phyloP scores from a whole-genome alignment of 108 stramenopile genomes.

The Cylindrotheca fusiformis region DNA sequence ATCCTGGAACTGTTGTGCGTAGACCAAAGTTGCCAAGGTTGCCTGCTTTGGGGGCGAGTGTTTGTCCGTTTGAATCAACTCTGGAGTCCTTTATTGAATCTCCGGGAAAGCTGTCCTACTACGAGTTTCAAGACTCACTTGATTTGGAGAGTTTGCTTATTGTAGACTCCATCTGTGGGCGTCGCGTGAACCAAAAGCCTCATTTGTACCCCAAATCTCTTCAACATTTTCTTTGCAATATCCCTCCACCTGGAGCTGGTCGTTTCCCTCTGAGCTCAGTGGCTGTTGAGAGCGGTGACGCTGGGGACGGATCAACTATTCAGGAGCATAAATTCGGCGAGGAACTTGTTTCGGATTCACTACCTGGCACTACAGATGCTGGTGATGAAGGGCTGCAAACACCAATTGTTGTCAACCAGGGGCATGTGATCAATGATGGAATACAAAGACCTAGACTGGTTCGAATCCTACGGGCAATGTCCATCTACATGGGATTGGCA shows the following conservation, averaged over 20 bases:
- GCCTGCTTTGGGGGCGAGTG: constrained; percentile 1
- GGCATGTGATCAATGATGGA: no score
- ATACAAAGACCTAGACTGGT: constrained; percentile 22
- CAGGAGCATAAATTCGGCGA: background rate
- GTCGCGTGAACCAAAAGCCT: background rate
- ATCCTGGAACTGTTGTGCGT: constrained; percentile 51
- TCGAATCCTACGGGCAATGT: constrained; percentile 57
- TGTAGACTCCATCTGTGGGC: constrained; percentile 15
- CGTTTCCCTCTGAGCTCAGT: constrained; percentile 30
- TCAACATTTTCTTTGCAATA: constrained; percentile 39
- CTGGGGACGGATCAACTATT: no score
- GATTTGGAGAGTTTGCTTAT: constrained; percentile 34
- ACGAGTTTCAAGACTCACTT: constrained; percentile 27
- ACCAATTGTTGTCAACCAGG: no score
- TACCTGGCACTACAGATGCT: background rate
- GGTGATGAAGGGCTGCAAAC: no score
- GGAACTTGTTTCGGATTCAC: background rate
- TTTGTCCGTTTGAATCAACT: background rate
- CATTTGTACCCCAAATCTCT: constrained; percentile 25
- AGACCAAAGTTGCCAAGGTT: constrained; percentile 25
- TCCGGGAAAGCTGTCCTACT: constrained; percentile 21
- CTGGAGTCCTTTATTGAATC: constrained; percentile 16
- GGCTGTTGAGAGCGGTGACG: background rate
- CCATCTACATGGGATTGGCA: constrained; percentile 55
- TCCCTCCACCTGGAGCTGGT: constrained; percentile 57